Evolutionary conservation across 2,329 filamentous ascomycete species (phyloP).

Genomic region (Penicillium sp.): DNA sequence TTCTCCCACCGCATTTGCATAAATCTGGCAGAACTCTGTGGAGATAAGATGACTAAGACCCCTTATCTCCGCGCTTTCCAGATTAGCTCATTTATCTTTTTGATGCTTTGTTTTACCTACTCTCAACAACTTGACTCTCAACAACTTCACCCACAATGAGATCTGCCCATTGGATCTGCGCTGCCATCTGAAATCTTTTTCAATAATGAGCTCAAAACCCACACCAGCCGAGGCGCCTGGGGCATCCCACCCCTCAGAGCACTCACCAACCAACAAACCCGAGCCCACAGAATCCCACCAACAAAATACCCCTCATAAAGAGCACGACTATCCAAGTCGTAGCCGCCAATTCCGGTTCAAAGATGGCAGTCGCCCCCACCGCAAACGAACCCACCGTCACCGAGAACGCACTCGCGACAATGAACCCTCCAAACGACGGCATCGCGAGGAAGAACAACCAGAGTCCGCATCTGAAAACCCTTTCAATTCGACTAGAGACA

Average conservation of each 20-base stretch:
- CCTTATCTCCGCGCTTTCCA: background rate
- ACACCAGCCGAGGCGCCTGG: background rate
- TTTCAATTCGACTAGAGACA: constrained; percentile 47
- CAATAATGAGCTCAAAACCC: background rate
- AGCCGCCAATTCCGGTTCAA: constrained; percentile 14
- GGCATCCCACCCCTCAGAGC: background rate
- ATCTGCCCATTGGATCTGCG: background rate
- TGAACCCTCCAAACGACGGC: constrained; percentile 25
- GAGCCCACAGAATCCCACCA: background rate
- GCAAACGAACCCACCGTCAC: background rate
- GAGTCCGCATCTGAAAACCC: background rate
- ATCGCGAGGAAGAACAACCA: constrained; percentile 16
- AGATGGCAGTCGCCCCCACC: constrained; percentile 14
- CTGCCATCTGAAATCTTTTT: background rate
- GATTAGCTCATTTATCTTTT: background rate
- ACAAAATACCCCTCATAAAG: background rate
- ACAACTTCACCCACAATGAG: background rate
- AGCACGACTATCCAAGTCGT: background rate
- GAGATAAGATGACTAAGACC: constrained; percentile 6
- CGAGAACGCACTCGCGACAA: background rate
- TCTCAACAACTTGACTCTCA: background rate
- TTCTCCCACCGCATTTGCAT: too few relatives aligned
- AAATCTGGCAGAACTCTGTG: background rate
- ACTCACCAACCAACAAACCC: background rate
- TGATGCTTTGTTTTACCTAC: background rate